phyloP scores from a whole-genome alignment of 176 grass and related monocot species.

The Ananas comosus region DNA sequence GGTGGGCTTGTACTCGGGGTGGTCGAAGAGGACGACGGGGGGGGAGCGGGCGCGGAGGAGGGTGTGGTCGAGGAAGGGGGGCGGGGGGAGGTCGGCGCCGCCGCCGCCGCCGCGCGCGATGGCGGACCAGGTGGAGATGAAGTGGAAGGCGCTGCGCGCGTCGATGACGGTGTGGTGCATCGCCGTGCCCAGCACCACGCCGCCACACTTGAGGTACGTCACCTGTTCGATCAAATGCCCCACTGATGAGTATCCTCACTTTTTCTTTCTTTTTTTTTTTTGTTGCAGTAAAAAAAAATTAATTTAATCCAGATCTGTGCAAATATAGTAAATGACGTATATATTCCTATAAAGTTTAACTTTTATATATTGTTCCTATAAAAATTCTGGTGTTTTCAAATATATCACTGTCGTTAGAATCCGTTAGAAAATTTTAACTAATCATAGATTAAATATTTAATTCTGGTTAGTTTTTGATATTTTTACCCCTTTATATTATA shows the following conservation, averaged over 20 bases:
- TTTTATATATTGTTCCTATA: no score
- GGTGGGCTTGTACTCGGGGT: constrained; percentile 25
- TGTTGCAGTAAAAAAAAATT: not conserved
- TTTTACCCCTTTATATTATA: no score
- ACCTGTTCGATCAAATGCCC: constrained; percentile 7
- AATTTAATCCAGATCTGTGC: no score
- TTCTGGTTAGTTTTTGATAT: no score
- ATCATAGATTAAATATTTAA: no score
- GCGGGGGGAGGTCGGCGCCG: not conserved
- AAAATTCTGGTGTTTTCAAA: no score
- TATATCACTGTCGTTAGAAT: no score
- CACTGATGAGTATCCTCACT: no score
- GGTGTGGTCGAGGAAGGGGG: constrained; percentile 37
- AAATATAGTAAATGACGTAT: no score
- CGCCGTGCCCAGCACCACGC: constrained; percentile 43
- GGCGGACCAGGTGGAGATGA: constrained; percentile 11
- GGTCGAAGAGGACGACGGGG: constrained; percentile 20
- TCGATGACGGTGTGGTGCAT: constrained; percentile 54
- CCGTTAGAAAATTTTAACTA: no score
- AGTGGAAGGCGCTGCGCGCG: constrained; percentile 4
- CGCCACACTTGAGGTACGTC: constrained; percentile 41
- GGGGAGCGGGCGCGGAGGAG: constrained; percentile 23
- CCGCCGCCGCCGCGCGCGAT: constrained; percentile 31
- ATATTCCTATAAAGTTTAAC: no score
- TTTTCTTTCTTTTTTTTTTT: no score